Conservation (phyloP, 306 rosid genomes). For the Albizia julibrissin region DNA sequence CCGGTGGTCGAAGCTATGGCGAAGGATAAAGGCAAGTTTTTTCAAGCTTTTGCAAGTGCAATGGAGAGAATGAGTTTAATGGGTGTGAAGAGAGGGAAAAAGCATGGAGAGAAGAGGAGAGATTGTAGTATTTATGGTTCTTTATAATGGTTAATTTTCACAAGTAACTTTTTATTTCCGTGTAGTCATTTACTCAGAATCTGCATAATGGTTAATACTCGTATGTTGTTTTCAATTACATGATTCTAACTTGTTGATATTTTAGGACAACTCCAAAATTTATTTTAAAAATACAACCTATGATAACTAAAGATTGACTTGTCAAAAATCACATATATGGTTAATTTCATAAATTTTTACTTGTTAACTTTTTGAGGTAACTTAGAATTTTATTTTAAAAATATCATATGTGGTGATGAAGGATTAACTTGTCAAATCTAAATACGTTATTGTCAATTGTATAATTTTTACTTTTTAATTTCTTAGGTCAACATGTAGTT, state of each 20-base stretch:
- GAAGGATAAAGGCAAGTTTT: conserved; percentile 68
- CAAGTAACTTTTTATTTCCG: too few relatives aligned
- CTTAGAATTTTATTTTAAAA: not conserved
- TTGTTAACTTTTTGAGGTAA: not conserved
- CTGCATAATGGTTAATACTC: not conserved
- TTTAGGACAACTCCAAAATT: too few relatives aligned
- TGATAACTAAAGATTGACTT: not conserved
- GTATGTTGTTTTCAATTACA: too few relatives aligned
- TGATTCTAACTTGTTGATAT: too few relatives aligned
- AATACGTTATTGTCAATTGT: not conserved
- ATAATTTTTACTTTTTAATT: not conserved
- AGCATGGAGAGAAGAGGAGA: conserved; percentile 77
- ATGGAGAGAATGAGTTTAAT: conserved; percentile 84
- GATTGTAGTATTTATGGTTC: conserved; percentile 55
- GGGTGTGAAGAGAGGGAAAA: conserved; percentile 62
- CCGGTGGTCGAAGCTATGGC: conserved; percentile 60
- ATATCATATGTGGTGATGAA: too few relatives aligned
- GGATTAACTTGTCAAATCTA: not conserved
- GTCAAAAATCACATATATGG: not conserved
- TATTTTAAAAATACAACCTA: too few relatives aligned
- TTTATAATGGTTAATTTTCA: not conserved
- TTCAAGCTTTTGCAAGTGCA: conserved; percentile 70
- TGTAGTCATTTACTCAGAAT: not conserved
- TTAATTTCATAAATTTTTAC: not conserved
- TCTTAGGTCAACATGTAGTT: not conserved